phyloP scores from a whole-genome alignment of 2,329 filamentous ascomycete genomes.

The Fusarium brachygibbosum region DNA sequence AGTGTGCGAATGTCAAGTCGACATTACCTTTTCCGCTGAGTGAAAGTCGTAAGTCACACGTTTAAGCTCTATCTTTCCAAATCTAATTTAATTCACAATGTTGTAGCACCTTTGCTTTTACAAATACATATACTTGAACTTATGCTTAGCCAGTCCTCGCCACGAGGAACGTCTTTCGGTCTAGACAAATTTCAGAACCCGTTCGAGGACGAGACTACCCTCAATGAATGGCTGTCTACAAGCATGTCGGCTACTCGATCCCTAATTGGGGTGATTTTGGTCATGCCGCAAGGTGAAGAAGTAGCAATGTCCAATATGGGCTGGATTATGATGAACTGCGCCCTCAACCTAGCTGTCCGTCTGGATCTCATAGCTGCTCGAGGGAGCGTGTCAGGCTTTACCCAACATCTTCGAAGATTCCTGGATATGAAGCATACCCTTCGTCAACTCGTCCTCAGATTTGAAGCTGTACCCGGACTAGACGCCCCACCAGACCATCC shows the following conservation, averaged over 20 bases:
- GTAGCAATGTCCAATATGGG: slow-evolving; percentile 49
- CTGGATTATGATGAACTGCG: slow-evolving; percentile 52
- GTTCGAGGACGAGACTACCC: slow-evolving; percentile 12
- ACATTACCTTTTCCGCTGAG: slow-evolving; percentile 46
- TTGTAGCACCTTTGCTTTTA: slow-evolving; percentile 43
- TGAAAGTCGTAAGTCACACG: slow-evolving; percentile 47
- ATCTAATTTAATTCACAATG: not conserved
- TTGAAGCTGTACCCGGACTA: slow-evolving; percentile 39
- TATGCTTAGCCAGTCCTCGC: slow-evolving; percentile 48
- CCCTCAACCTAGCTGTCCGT: slow-evolving; percentile 47
- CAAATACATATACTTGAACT: slow-evolving; percentile 50
- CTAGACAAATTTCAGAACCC: slow-evolving; percentile 42
- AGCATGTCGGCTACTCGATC: slow-evolving; percentile 50
- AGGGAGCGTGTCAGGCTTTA: slow-evolving; percentile 34
- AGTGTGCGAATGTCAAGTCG: slow-evolving; percentile 37
- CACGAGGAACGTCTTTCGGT: slow-evolving; percentile 46
- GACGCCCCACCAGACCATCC: slow-evolving; percentile 29
- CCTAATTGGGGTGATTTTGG: slow-evolving; percentile 41
- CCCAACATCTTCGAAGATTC: slow-evolving; percentile 45
- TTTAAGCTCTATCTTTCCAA: rapidly evolving
- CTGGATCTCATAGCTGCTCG: slow-evolving; percentile 49
- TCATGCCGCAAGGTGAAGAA: slow-evolving; percentile 47
- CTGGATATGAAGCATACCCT: slow-evolving; percentile 49
- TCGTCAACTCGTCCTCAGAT: slow-evolving; percentile 47
- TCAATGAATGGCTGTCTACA: slow-evolving; percentile 48